Base-by-base conservation (phyloP, 768 basidiomycete genomes). In the Boletus tylopilopsis region DNA sequence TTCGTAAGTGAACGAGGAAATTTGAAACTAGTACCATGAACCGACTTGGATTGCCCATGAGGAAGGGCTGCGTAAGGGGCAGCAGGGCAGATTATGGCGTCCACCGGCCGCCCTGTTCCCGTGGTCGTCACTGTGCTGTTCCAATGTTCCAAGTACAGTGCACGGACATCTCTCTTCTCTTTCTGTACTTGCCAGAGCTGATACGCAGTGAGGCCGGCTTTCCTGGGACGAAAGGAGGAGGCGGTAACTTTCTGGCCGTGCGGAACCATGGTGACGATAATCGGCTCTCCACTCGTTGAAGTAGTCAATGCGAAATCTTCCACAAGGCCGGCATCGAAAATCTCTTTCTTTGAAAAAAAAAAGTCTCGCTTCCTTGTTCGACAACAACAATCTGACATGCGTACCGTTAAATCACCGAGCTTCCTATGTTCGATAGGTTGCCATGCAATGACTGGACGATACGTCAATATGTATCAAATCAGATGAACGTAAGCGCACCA, bases 41-140 rank as follows among this genome's bases (percentile, higher is more conserved):
- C 76, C 55, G 37, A 85, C 82, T 44, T 71, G 50, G 77, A 77
- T 42, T 62, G 62, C 15, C 85, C 86, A 58, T 88, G 87, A 10
- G 82, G 85, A 5, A 79, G 68, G 1, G 88, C 84, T 1, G 75
- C 68, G 59, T 71, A 82, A 2, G 85, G 74, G 2, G 83, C 82
- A 3, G 71, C 74, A 19, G 90, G 85, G 2, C 73, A 68, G 30
- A 91, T 82, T 55, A 92, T 79, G 2, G 84, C 87, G 60, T 91
- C 90, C 6, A 90, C 76, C 5, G 87, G 84, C 2, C 90, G 68
- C 2, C 84, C 85, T 0, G 86, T 90, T 0, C 78, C 79, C 0
- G 87, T 90, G 13, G 57, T 40, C 0, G 46, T 53, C 10, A 56
- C 67, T 0, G 82, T 84, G 5, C 66, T 71, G 43, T 82, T 74